Base-by-base conservation (phyloP, 1,284 basidiomycete species). In the Cystobasidium slooffiae region DNA sequence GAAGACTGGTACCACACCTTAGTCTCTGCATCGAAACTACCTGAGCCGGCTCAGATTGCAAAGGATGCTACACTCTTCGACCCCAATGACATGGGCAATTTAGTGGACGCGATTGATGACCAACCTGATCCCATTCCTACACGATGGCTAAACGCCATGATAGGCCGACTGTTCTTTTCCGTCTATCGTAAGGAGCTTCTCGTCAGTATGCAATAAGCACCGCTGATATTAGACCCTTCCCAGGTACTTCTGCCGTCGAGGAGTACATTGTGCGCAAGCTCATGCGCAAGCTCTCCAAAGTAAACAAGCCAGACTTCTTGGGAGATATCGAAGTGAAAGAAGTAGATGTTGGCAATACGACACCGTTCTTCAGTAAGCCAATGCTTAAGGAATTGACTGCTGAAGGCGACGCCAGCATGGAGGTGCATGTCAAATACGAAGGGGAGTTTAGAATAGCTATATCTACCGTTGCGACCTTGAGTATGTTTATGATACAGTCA, bases 341-440 rank as follows among this genome's bases (percentile, higher is more conserved):
- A 78, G 94, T 97, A 68, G 91, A 92, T 61, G 89, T 97, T 49
- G 96, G 96, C 10, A 88, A 89, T 77, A 88, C 86, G 47, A 87
- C 92, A 0, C 93, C 81, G 3, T 77, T 77, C 43, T 82, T 81
- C 76, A 78, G 90, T 84, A 94, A 96, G 78, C 96, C 96, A 0
- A 97, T 98, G 94, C 86, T 99, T 74, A 98, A 98, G 84, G 92
- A 96, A 78, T 87, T 97, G 68, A 95, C 92, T 1, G 89, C 89
- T 76, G 92, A 96, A 76, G 96, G 97, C 20, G 92, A 96, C 77
- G 92, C 94, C 0, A 87, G 91, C 10, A 86, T 98, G 81, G 94
- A 97, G 79, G 88, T 95, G 8, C 90, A 91, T 75, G 82, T 97
- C 18, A 87, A 88, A 88, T 88, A 96, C 84, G 90, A 90, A 77